Evolutionary conservation across 306 rosid species (phyloP), one percentile per base, ranked within the genome.

Genomic region (Trifolium dubium): DNA sequence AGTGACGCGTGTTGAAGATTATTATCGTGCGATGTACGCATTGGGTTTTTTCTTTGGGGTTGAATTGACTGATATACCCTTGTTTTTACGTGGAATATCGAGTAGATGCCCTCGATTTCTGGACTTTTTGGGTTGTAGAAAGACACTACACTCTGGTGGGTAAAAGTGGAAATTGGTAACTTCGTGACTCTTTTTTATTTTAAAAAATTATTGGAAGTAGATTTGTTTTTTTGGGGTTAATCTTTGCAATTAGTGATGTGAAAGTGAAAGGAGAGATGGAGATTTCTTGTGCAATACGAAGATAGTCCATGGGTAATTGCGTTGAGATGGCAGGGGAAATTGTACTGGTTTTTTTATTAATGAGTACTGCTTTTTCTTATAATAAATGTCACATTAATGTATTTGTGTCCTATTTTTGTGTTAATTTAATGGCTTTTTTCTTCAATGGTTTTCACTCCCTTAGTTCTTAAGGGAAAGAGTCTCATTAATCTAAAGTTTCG

Each of bases 21-120:
- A 39, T 77, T 61, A 74, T 80, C 80, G 63, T 72, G 76, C 70
- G 71, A 15, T 5, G 0, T 5, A 46, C 69, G 77, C 73, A 43
- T 83, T 12, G 59, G 76, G 60, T 30, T 69, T 37, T 47, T 39
- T 41, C 35, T 29, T 3, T 0, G 2, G 7, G 41, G 18, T 0
- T 0, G 37, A 46, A 55, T 53, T 80, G 40, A 83, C 82, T 0
- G 0, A 29, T 0, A 0, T 61, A 6, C 23, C 87, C 84, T 55
- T 62, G 0, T 18, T 17, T 41, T 62, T 76, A 19, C 64, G 34
- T 76, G n/a, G 82, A 83, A 83, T 80, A 72, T 53, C 71, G 82
- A 41, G 82, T 29, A 76, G 80, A 80, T 76, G 84, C 75, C 87
- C 67, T 76, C 84, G 62, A 75, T 59, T 65, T 74, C 64, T 61